Evolutionary conservation across 2,329 filamentous ascomycete species (phyloP).

Genomic region (Mycogone perniciosa): DNA sequence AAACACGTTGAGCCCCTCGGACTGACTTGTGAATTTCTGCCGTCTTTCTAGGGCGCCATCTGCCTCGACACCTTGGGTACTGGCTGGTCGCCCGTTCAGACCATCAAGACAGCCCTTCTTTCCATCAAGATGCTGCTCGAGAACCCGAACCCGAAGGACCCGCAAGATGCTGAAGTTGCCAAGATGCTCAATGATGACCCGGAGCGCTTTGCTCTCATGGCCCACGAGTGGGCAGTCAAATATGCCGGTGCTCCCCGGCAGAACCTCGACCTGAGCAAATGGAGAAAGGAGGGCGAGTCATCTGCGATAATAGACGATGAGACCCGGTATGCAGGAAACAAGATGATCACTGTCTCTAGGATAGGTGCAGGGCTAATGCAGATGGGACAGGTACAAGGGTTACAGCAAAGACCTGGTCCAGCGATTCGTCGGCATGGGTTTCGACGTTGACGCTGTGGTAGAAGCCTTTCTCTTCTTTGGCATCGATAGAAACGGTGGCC

Average conservation of each 20-base stretch:
- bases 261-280: conserved; percentile 31
- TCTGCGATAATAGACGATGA: conserved; percentile 13
- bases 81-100: conserved; percentile 93
- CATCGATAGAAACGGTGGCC: conserved; percentile 69
- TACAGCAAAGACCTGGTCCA: conserved; percentile 82
- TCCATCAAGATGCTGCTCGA: conserved; percentile 90
- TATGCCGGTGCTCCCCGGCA: conserved; percentile 67
- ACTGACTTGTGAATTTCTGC: conserved; percentile 11
- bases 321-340: conserved; percentile 23
- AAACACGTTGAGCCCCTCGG: neutral
- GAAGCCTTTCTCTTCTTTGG: conserved; percentile 75
- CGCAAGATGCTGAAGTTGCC: conserved; percentile 93
- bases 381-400: conserved; percentile 64
- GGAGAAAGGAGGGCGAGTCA: conserved; percentile 48
- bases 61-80: conserved; percentile 87
- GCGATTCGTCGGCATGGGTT: conserved; percentile 85
- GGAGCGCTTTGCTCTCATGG: conserved; percentile 70
- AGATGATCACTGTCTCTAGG: neutral
- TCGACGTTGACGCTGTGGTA: conserved; percentile 80
- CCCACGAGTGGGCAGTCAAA: conserved; percentile 83
- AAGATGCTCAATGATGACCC: conserved; percentile 78
- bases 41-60: conserved; percentile 70
- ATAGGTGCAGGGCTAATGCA: neutral
- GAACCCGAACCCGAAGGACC: conserved; percentile 90
- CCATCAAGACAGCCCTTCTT: conserved; percentile 90